A percentile compares a stretch with the other conserved stretches of the same genome.
Conservation (phyloP, 441 rosid species). For the Gossypium davidsonii region DNA sequence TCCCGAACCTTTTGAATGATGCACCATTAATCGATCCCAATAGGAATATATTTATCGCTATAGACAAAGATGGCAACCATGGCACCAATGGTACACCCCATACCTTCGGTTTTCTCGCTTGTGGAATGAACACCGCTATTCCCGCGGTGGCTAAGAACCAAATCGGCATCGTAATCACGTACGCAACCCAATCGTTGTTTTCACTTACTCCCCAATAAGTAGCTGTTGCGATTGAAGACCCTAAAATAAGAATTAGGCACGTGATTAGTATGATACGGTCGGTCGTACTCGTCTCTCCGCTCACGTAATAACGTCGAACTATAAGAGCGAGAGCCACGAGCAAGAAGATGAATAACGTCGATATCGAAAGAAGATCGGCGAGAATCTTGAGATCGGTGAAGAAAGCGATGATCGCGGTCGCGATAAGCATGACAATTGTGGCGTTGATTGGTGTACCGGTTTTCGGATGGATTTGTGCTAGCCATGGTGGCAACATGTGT, state of each 20-base stretch:
- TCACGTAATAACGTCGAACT: constrained; percentile 58
- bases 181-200: constrained; percentile 47
- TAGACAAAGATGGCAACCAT: constrained; percentile 68
- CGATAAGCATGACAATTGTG: constrained; percentile 49
- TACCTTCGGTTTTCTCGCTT: constrained; percentile 54
- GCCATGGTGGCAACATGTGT: constrained; percentile 85
- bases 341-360: constrained; percentile 70
- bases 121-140: constrained; percentile 44
- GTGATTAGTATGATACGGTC: constrained; percentile 38
- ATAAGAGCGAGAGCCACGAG: constrained; percentile 62
- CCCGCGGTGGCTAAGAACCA: constrained; percentile 51
- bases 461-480: constrained; percentile 48
- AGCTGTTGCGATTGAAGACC: constrained; percentile 43
- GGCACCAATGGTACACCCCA: constrained; percentile 87
- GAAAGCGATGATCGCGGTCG: constrained; percentile 59
- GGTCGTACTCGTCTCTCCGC: constrained; percentile 38
- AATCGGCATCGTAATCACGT: constrained; percentile 42
- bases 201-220: constrained; percentile 44
- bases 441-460: constrained; percentile 78
- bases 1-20: constrained; percentile 48
- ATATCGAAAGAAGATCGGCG: constrained; percentile 53
- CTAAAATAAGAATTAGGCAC: constrained; percentile 36
- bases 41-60: constrained; percentile 56
- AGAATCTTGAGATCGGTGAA: constrained; percentile 49
- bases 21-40: constrained; percentile 55